Conservation (phyloP, 257 asterid genomes). For the Gardenia jasminoides region DNA sequence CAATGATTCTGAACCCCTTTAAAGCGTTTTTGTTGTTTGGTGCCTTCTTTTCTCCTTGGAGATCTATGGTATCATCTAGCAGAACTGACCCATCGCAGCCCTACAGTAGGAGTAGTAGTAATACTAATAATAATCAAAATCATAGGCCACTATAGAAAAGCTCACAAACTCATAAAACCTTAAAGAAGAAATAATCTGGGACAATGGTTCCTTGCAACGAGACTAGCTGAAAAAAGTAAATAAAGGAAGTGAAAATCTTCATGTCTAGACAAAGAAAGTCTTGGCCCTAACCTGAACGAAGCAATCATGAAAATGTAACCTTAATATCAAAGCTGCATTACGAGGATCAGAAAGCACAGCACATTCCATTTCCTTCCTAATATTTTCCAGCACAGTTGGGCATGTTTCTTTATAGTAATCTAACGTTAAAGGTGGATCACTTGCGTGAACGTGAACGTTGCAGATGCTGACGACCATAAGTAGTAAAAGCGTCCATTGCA, state of each 20-base stretch:
- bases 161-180: no score
- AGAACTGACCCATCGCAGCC: constrained; percentile 87
- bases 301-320: constrained; percentile 84
- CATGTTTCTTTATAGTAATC: constrained; percentile 73
- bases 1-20: constrained; percentile 79
- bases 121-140: background rate
- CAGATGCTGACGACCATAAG: constrained; percentile 13
- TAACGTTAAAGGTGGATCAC: constrained; percentile 61
- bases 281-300: constrained; percentile 63
- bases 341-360: constrained; percentile 87
- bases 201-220: background rate
- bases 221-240: background rate
- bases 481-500: constrained; percentile 38
- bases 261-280: background rate
- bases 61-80: constrained; percentile 70
- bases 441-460: constrained; percentile 31
- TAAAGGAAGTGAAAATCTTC: background rate
- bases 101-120: constrained; percentile 28
- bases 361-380: constrained; percentile 86
- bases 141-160: background rate
- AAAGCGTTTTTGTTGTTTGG: constrained; percentile 57
- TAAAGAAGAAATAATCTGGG: background rate
- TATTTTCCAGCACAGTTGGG: constrained; percentile 55
- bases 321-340: constrained; percentile 73
- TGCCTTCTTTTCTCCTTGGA: constrained; percentile 75